Evolutionary conservation across 768 basidiomycete genomes (phyloP).

Genomic region (Boletus vinaceobasis): DNA sequence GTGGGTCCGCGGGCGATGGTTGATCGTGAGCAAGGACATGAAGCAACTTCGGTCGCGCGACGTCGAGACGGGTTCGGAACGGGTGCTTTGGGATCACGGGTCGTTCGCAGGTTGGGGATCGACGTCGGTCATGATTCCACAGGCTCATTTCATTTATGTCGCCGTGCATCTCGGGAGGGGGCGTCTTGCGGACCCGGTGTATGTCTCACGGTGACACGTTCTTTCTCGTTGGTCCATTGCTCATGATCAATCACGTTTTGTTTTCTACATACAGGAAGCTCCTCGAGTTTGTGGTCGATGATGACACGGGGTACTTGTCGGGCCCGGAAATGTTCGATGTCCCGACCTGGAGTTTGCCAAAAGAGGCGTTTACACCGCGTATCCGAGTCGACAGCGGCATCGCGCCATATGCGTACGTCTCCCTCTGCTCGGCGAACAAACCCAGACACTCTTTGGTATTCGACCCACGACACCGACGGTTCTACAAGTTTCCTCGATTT

Average conservation of each 20-base stretch:
- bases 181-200: conserved; percentile 13
- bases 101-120: conserved; percentile 8
- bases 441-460: conserved; percentile 16
- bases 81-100: conserved; percentile 15
- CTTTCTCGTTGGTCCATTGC: neutral
- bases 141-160: conserved; percentile 16
- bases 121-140: conserved; percentile 3
- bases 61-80: conserved; percentile 12
- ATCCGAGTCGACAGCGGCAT: conserved; percentile 9
- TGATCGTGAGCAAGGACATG: conserved; percentile 17
- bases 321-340: conserved; percentile 13
- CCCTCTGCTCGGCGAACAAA: conserved; percentile 7
- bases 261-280: conserved; percentile 9
- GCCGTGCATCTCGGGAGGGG: conserved; percentile 10
- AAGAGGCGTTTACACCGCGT: conserved; percentile 11
- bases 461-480: conserved; percentile 10
- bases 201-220: neutral
- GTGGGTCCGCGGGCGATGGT: conserved; percentile 20
- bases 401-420: conserved; percentile 14
- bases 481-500: conserved; percentile 22
- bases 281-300: conserved; percentile 16
- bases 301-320: conserved; percentile 13
- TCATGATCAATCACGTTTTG: neutral
- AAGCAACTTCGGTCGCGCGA: conserved; percentile 8
- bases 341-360: conserved; percentile 9